Evolutionary conservation across 306 rosid species (phyloP).

Genomic region (Prunus persica): Prunus_persica_NCBIv2 NC_034009.1:4595501-4596000

Average conservation of each 20-base stretch:
- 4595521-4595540: neutral
- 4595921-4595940: slow-evolving; percentile 4
- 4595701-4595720: no score
- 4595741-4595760: no score
- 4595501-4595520: no score
- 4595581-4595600: no score
- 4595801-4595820: neutral
- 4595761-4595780: no score
- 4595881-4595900: neutral
- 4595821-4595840: neutral
- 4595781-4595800: no score
- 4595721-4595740: no score
- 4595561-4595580: neutral
- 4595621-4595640: no score
- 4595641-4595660: no score
- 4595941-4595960: slow-evolving; percentile 22
- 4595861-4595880: neutral
- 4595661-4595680: no score
- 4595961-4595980: slow-evolving; percentile 6
- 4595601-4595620: no score
- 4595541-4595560: neutral
- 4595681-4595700: no score
- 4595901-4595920: neutral
- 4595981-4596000: slow-evolving; percentile 10
- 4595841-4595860: slow-evolving; percentile 1